Conservation (phyloP, 2,329 filamentous ascomycete species). For the Diaporthe australafricana region DNA sequence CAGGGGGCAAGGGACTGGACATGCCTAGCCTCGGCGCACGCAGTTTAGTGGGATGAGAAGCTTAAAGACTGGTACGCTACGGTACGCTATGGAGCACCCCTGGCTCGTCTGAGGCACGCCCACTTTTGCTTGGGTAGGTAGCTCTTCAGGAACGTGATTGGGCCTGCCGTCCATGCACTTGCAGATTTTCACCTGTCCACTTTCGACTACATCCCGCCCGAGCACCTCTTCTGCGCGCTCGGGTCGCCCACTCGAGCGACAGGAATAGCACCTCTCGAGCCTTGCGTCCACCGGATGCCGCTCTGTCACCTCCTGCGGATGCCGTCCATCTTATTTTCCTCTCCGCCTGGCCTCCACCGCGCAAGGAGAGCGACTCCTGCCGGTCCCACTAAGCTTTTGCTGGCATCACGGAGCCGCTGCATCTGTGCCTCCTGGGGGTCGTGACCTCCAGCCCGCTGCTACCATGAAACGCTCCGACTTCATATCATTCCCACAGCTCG, state of each 20-base stretch:
- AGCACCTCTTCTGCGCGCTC: slow-evolving; percentile 11
- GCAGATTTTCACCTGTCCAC: slow-evolving; percentile 22
- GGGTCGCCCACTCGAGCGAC: slow-evolving; percentile 5
- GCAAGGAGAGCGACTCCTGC: slow-evolving; percentile 8
- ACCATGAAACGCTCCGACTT: slow-evolving; percentile 10
- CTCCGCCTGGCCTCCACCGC: slow-evolving; percentile 13
- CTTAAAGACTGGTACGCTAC: slow-evolving; percentile 27
- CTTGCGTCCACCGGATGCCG: slow-evolving; percentile 6
- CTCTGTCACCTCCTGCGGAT: slow-evolving; percentile 18
- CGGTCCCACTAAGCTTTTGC: slow-evolving; percentile 2
- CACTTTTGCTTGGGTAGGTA: slow-evolving; percentile 27
- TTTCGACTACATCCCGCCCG: slow-evolving; percentile 33
- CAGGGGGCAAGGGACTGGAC: slow-evolving; percentile 26
- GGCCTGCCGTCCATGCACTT: slow-evolving; percentile 35
- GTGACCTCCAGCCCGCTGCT: not conserved
- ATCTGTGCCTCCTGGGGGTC: slow-evolving; percentile 15
- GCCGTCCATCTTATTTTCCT: slow-evolving; percentile 11
- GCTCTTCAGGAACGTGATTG: slow-evolving; percentile 42
- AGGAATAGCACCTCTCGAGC: slow-evolving; percentile 29
- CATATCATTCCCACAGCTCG: slow-evolving; percentile 2
- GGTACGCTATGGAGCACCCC: slow-evolving; percentile 1
- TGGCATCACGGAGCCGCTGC: slow-evolving; percentile 21
- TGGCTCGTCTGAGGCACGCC: slow-evolving; percentile 11
- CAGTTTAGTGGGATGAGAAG: slow-evolving; percentile 23
- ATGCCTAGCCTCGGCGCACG: slow-evolving; percentile 17